phyloP scores from a whole-genome alignment of 2,329 filamentous ascomycete species.

The Claviceps arundinis region DNA sequence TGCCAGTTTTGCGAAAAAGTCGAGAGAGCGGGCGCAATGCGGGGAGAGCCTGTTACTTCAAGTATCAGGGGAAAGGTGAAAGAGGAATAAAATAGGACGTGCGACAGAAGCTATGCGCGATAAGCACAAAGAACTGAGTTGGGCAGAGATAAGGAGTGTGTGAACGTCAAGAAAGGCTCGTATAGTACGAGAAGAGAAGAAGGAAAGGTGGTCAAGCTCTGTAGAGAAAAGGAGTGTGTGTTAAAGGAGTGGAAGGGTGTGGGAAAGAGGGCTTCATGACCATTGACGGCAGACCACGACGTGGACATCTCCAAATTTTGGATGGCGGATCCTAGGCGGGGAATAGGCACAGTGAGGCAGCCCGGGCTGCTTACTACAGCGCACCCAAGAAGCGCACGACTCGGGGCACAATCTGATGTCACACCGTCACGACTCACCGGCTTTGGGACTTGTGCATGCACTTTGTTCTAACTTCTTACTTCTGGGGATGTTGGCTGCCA shows the following conservation, averaged over 20 bases:
- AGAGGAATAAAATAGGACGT: background rate
- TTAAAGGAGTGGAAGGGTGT: background rate
- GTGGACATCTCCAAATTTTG: background rate
- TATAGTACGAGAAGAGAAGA: background rate
- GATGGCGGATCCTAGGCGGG: background rate
- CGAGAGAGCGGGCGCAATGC: background rate
- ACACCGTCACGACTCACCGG: background rate
- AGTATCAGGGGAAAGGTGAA: background rate
- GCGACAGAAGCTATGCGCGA: background rate
- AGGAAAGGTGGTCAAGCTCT: background rate
- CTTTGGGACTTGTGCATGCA: background rate
- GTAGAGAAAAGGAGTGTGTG: background rate
- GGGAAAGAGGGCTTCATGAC: background rate
- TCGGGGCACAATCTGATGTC: background rate
- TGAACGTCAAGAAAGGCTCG: background rate
- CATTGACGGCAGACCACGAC: background rate
- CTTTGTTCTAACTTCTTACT: background rate
- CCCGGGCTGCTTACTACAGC: background rate
- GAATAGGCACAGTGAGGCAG: background rate
- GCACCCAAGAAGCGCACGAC: background rate
- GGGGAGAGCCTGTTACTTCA: background rate
- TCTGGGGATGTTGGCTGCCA: background rate
- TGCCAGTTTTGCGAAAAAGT: background rate
- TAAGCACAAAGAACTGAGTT: slow-evolving; percentile 1
- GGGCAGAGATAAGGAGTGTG: background rate